These are phyloP conservation scores for Boletus rubroflammeus DNA, from an alignment of 768 basidiomycete species.

Conservation along the genomic window DNA sequence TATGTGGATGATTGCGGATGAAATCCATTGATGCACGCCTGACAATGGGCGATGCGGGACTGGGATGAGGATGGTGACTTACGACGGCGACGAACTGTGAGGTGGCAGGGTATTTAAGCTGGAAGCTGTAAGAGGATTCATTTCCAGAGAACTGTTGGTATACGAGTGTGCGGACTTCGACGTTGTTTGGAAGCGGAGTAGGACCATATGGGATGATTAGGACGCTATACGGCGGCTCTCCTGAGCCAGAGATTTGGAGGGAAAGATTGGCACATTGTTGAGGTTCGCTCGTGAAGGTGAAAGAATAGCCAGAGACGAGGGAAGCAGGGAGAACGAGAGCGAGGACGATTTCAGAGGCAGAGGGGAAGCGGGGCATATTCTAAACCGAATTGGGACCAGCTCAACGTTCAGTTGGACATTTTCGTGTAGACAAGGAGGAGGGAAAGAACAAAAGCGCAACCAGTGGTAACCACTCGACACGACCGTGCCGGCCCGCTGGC, in stretches of 20 bases:
- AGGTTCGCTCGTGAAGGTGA: slow-evolving; percentile 44
- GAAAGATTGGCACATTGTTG: slow-evolving; percentile 66
- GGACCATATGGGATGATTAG: slow-evolving; percentile 68
- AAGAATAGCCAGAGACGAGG: slow-evolving; percentile 39
- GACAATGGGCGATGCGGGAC: neutral
- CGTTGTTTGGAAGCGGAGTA: slow-evolving; percentile 53
- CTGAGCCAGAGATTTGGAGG: slow-evolving; percentile 56
- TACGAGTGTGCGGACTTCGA: slow-evolving; percentile 61
- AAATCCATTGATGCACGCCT: neutral
- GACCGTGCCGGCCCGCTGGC: too few relatives aligned
- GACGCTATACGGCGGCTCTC: slow-evolving; percentile 62
- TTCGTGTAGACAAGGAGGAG: slow-evolving; percentile 1
- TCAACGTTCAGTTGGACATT: slow-evolving; percentile 1
- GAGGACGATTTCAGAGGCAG: neutral
- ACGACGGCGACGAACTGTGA: slow-evolving; percentile 79
- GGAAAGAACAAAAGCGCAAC: neutral
- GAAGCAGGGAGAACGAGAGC: slow-evolving; percentile 24
- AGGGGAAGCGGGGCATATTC: slow-evolving; percentile 10
- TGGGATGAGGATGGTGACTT: slow-evolving; percentile 31
- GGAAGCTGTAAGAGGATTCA: slow-evolving; percentile 43
- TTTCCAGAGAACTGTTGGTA: slow-evolving; percentile 48
- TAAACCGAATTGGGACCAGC: neutral
- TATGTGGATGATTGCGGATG: neutral
- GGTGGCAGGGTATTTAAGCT: slow-evolving; percentile 59
- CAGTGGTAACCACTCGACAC: neutral